Evolutionary conservation across 1,139 yeast genomes (phyloP), one percentile per base, ranked within the genome.

Genomic region (Candida glucosophila): DNA sequence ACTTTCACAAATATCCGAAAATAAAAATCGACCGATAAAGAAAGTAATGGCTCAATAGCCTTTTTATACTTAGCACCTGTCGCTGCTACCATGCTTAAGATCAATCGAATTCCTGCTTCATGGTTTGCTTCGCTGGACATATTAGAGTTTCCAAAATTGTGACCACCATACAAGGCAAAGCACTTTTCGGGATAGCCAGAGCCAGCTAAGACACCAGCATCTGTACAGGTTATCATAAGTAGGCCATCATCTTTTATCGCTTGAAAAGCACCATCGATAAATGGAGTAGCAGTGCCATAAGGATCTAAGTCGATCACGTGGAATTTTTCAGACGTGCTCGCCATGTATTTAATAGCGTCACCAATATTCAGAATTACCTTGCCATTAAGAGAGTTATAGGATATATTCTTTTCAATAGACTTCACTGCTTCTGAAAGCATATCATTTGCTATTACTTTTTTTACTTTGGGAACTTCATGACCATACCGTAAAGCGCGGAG

Each of bases 161-260:
- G 56, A 3, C 71, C 71, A n/a, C 98, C 98, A 48, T 90, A 90
- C 17, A 82, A 64, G 0, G 96, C 86, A 59, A 77, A 90, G 52
- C 97, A 90, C 51, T 90, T 90, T 43, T 90, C 99, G 0, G 97
- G 97, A 50, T 88, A 88, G 10, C 95, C 92, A 35, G 80, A 78
- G 5, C 98, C 98, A 0, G 97, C 98, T 29, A 90, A 64, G 1
- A 90, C 96, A 1, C 95, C 94, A 12, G 93, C 69, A 56, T 90
- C 99, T 0, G 99, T 90, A 51, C 98, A 92, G 1, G 99, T 90
- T 5, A 90, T 90, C 25, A 88, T 58, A 39, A 90, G 54, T 25
- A 90, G 47, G 1, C 97, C 99, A 25, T 79, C 90, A 39, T 86
- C 88, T 27, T 69, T 72, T 9, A 88, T 69, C 20, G 79, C 62